These are phyloP conservation scores for Mortierella hygrophila DNA, from an alignment of 192 early-diverging fungal genomes.

Conservation along the genomic window DNA sequence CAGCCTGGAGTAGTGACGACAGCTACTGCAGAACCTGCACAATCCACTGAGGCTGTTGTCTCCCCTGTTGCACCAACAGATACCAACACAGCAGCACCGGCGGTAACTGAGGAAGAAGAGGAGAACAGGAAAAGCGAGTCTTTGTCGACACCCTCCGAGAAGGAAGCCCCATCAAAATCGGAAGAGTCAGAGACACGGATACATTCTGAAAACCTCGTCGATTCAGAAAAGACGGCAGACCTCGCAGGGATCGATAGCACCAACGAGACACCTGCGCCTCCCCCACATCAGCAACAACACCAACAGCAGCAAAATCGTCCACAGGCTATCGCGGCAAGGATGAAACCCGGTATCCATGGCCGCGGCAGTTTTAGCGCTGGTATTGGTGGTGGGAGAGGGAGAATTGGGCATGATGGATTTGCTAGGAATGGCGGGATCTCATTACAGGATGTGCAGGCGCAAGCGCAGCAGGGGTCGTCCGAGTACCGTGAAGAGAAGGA, in stretches of 20 bases:
- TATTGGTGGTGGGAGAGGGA: constrained; percentile 16
- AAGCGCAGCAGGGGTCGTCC: constrained; percentile 25
- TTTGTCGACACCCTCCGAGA: background rate
- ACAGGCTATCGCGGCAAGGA: constrained; percentile 26
- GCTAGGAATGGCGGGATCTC: constrained; percentile 11
- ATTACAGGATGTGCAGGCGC: constrained; percentile 18
- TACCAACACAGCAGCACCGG: too few relatives aligned
- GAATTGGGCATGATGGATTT: constrained; percentile 25
- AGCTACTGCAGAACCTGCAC: background rate
- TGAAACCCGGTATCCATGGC: constrained; percentile 31
- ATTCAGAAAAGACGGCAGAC: background rate
- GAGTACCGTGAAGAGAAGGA: background rate
- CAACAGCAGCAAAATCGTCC: constrained; percentile 7
- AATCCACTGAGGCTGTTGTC: background rate
- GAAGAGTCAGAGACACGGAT: background rate
- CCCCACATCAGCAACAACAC: background rate
- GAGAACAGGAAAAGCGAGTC: background rate
- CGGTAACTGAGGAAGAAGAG: background rate
- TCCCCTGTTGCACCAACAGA: too few relatives aligned
- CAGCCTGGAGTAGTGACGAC: background rate
- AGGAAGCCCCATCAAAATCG: background rate
- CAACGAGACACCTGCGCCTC: background rate
- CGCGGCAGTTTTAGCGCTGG: constrained; percentile 7
- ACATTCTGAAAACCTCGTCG: background rate
- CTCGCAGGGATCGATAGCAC: background rate